Evolutionary conservation across 2,329 filamentous ascomycete genomes (phyloP).

Genomic region (Fusarium beomiforme): DNA sequence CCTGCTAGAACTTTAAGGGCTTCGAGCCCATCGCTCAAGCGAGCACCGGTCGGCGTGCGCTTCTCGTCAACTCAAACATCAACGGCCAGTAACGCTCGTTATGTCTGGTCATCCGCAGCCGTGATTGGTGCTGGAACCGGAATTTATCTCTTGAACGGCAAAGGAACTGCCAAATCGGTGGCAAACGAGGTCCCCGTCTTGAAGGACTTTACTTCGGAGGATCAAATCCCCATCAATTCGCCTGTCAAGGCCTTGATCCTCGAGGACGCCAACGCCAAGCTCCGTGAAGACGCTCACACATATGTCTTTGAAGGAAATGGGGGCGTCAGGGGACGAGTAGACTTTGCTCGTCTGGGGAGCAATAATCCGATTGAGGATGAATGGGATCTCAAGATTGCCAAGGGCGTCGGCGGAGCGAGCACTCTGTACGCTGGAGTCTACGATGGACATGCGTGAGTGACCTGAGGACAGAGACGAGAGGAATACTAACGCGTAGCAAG

Average conservation of each 20-base stretch:
- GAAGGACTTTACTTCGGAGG: conserved; percentile 25
- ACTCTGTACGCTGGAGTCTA: conserved; percentile 54
- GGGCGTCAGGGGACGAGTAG: conserved; percentile 45
- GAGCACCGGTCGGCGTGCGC: conserved; percentile 1
- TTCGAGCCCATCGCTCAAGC: background rate
- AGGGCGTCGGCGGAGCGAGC: conserved; percentile 42
- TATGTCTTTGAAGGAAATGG: conserved; percentile 44
- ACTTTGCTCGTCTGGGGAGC: conserved; percentile 48
- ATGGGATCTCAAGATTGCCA: conserved; percentile 47
- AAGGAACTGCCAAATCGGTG: background rate
- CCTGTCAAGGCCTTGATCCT: conserved; percentile 43
- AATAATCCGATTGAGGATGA: conserved; percentile 51
- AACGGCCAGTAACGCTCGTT: background rate
- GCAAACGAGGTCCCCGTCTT: conserved; percentile 13
- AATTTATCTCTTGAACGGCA: conserved; percentile 11
- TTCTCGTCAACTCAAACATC: conserved; percentile 26
- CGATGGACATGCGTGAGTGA: conserved; percentile 60
- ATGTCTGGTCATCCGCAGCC: conserved; percentile 10
- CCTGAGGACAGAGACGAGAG: background rate
- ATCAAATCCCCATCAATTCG: conserved; percentile 38
- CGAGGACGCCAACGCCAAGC: conserved; percentile 43
- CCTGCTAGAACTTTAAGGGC: background rate
- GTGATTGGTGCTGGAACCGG: conserved; percentile 19
- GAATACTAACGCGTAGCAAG: conserved; percentile 26
- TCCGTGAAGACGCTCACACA: conserved; percentile 45